These are phyloP conservation scores for Aspergillus oerlinghausenensis DNA, from an alignment of 2,329 filamentous ascomycete species.

Conservation along the genomic window DNA sequence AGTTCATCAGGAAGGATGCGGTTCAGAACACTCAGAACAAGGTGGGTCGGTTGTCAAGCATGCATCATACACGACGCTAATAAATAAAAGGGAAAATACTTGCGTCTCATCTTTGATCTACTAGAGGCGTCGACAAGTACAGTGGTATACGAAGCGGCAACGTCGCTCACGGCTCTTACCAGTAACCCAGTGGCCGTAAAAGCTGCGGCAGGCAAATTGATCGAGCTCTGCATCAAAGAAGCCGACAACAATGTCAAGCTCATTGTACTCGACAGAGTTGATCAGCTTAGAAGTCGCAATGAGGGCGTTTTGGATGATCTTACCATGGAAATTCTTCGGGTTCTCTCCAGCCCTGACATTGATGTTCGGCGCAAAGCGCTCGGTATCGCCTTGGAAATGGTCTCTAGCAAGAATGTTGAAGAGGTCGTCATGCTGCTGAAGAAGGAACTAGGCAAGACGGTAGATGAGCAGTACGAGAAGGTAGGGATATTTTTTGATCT, in stretches of 20 bases:
- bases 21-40: constrained; percentile 92
- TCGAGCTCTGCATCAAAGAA: constrained; percentile 95
- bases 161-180: constrained; percentile 86
- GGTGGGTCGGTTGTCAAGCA: constrained; percentile 43
- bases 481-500: constrained; percentile 24
- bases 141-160: constrained; percentile 95
- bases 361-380: constrained; percentile 92
- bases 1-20: constrained; percentile 98
- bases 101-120: constrained; percentile 92
- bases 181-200: constrained; percentile 97
- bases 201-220: constrained; percentile 91
- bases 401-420: constrained; percentile 97
- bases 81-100: constrained; percentile 66
- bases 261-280: constrained; percentile 91
- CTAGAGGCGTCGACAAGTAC: constrained; percentile 90
- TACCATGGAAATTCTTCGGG: constrained; percentile 93
- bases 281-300: constrained; percentile 79
- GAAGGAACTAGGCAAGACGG: constrained; percentile 95
- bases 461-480: constrained; percentile 98
- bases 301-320: constrained; percentile 89
- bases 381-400: constrained; percentile 89
- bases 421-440: constrained; percentile 94
- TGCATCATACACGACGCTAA: constrained; percentile 20
- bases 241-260: constrained; percentile 99
- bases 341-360: constrained; percentile 90